Evolutionary conservation across 2,329 filamentous ascomycete species (phyloP).

Genomic region (Calcarisporium arbuscula): DNA sequence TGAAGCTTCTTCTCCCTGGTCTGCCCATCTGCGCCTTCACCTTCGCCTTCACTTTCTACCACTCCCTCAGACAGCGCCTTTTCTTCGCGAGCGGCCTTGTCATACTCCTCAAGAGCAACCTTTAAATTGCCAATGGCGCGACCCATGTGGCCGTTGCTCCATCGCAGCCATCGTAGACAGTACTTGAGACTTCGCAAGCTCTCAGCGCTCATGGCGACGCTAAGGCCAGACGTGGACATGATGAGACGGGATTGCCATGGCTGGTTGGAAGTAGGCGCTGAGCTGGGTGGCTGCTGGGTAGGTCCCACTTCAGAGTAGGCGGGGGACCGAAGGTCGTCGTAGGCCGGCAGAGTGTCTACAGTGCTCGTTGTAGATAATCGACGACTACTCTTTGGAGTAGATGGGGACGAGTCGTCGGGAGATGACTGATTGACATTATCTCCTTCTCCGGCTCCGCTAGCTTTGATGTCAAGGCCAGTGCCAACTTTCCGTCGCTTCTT

Average conservation of each 20-base stretch:
- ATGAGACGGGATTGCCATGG: conserved; percentile 79
- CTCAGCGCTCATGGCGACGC: conserved; percentile 85
- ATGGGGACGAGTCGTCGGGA: conserved; percentile 18
- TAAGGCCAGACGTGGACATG: conserved; percentile 84
- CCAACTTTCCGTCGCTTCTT: conserved; percentile 56
- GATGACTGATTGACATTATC: conserved; percentile 4
- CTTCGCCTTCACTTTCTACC: conserved; percentile 2
- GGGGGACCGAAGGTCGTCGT: conserved; percentile 71
- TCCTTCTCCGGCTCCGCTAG: conserved; percentile 11
- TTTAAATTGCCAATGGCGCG: conserved; percentile 69
- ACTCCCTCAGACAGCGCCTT: conserved; percentile 3
- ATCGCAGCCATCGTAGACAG: conserved; percentile 72
- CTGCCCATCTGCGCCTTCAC: conserved; percentile 1
- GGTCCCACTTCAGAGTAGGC: conserved; percentile 59
- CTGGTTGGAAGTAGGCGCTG: conserved; percentile 21
- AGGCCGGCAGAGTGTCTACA: conserved; percentile 72
- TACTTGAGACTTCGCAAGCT: conserved; percentile 79
- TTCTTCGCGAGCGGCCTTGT: conserved; percentile 31
- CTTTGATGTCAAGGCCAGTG: conserved; percentile 27
- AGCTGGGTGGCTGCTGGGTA: conserved; percentile 22
- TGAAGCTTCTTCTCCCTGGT: conserved; percentile 16
- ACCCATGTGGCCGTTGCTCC: conserved; percentile 76
- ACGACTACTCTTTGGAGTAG: conserved; percentile 32
- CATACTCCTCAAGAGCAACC: conserved; percentile 73
- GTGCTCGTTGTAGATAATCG: conserved; percentile 60